Conservation (phyloP, 2,329 filamentous ascomycete species). For the Fusarium graminum region DNA sequence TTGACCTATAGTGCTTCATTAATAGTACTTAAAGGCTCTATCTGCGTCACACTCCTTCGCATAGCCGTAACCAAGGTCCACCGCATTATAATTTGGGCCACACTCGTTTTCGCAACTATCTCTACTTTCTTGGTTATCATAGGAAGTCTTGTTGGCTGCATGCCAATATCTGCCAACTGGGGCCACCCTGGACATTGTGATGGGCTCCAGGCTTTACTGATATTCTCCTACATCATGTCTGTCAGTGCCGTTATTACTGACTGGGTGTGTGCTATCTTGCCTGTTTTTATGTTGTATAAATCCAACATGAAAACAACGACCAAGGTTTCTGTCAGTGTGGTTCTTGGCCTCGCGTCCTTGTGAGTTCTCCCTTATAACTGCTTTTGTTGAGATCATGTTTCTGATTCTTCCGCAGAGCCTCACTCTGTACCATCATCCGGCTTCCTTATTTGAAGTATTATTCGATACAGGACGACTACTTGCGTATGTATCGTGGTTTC, state of each 20-base stretch:
- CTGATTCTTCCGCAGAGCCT: conserved; percentile 11
- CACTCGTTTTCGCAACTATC: conserved; percentile 10
- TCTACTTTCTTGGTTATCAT: conserved; percentile 17
- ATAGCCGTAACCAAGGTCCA: conserved; percentile 31
- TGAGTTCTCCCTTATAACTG: not conserved
- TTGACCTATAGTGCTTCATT: conserved; percentile 20
- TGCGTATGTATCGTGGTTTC: conserved; percentile 4
- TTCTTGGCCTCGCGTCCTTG: conserved; percentile 35
- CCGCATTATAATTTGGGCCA: conserved; percentile 29
- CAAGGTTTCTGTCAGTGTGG: conserved; percentile 30
- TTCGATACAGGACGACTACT: not conserved
- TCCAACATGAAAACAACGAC: conserved; percentile 28
- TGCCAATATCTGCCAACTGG: conserved; percentile 18
- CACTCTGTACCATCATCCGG: conserved; percentile 28
- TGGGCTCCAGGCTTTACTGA: not conserved
- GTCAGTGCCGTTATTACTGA: conserved; percentile 16
- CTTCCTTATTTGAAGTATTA: conserved; percentile 34
- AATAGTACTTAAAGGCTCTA: conserved; percentile 31
- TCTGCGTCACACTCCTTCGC: conserved; percentile 34
- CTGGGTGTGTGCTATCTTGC: conserved; percentile 32
- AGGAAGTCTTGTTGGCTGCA: conserved; percentile 10
- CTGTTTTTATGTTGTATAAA: conserved; percentile 36
- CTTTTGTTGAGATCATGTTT: accelerated
- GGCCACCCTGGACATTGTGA: not conserved
- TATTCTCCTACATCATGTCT: conserved; percentile 28